Conservation (phyloP, 176 grass and related monocot species). For the Juncus effusus region DNA sequence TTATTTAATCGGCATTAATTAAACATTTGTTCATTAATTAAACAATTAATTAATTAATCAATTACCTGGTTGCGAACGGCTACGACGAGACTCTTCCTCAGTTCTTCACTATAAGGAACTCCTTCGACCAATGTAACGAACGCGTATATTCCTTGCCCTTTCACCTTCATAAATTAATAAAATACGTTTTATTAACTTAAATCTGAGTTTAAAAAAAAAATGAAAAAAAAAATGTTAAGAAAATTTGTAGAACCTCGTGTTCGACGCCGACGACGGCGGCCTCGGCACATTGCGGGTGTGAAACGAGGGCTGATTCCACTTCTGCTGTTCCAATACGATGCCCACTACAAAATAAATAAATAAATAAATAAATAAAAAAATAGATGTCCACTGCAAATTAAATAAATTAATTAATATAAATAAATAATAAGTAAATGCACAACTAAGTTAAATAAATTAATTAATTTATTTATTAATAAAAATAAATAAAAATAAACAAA, state of each 20-base stretch:
- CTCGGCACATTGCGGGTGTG: constrained; percentile 84
- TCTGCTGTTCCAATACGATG: constrained; percentile 97
- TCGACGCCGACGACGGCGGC: constrained; percentile 93
- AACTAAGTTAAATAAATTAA: too few relatives aligned
- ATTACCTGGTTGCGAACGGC: constrained; percentile 74
- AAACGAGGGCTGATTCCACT: constrained; percentile 94
- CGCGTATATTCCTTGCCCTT: constrained; percentile 95
- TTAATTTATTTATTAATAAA: too few relatives aligned
- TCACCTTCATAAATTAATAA: constrained; percentile 52
- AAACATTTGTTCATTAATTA: too few relatives aligned
- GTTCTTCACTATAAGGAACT: constrained; percentile 78
- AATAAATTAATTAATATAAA: too few relatives aligned
- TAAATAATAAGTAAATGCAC: too few relatives aligned
- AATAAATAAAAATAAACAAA: too few relatives aligned
- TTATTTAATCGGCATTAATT: too few relatives aligned
- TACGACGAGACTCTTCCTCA: constrained; percentile 77
- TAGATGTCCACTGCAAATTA: too few relatives aligned
- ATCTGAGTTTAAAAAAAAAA: constrained; percentile 5
- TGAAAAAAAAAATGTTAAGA: constrained; percentile 2
- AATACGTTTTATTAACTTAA: neutral
- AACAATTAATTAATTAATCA: too few relatives aligned
- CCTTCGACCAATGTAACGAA: constrained; percentile 88
- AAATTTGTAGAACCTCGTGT: constrained; percentile 73
- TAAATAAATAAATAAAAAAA: constrained; percentile 3
- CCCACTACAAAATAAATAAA: constrained; percentile 43